phyloP scores from a whole-genome alignment of 345 rosid genomes.

The Salix koriyanagi region DNA sequence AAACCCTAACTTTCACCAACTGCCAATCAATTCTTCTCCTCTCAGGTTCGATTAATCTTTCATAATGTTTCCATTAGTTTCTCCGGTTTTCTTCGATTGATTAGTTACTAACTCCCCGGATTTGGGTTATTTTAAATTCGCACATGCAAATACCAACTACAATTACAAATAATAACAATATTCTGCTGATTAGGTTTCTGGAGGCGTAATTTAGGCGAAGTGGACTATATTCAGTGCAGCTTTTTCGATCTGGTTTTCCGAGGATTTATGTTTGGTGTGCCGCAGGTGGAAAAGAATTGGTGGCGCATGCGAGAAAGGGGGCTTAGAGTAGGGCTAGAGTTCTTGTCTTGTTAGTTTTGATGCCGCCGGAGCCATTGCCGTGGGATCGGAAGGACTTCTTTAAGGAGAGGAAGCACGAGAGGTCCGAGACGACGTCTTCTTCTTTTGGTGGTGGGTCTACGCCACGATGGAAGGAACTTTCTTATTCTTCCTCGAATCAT shows the following conservation, averaged over 20 bases:
- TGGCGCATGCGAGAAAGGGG: neutral
- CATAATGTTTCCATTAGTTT: neutral
- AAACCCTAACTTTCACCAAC: neutral
- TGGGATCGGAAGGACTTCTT: conserved; percentile 88
- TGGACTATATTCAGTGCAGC: conserved; percentile 2
- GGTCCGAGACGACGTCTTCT: conserved; percentile 41
- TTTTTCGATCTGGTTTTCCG: neutral
- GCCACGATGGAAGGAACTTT: conserved; percentile 72
- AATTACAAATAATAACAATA: neutral
- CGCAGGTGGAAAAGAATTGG: neutral
- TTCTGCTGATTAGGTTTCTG: neutral
- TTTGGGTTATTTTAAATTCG: neutral
- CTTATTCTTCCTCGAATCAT: conserved; percentile 42
- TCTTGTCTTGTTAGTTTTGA: conserved; percentile 31
- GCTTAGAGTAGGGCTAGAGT: conserved; percentile 19
- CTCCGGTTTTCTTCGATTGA: neutral
- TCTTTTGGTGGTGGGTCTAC: conserved; percentile 36
- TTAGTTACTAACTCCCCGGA: neutral
- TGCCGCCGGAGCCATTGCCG: conserved; percentile 93
- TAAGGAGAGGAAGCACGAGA: conserved; percentile 84
- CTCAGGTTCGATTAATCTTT: neutral
- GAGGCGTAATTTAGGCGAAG: conserved; percentile 12
- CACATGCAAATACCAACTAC: neutral
- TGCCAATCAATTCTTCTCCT: neutral
- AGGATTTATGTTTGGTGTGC: conserved; percentile 5